Evolutionary conservation across 805 yeast species (phyloP).

Genomic region (Middelhovenomyces tepae): DNA sequence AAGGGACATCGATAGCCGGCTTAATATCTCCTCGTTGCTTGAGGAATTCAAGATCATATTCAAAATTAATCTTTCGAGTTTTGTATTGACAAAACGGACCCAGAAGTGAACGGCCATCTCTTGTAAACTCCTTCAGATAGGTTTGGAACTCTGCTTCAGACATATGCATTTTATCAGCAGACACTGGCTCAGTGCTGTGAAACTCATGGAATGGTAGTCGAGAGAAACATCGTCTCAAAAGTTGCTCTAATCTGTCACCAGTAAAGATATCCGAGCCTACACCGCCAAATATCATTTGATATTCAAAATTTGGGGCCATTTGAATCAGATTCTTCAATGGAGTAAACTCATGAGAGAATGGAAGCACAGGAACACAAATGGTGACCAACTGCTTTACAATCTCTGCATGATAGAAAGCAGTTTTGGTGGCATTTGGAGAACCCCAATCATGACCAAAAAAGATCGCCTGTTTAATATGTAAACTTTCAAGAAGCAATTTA

Average conservation of each 20-base stretch:
- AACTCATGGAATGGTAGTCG: too few relatives aligned
- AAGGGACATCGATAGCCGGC: constrained; percentile 6
- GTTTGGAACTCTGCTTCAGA: constrained; percentile 6
- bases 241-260: background rate
- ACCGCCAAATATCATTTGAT: constrained; percentile 5
- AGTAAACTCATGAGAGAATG: constrained; percentile 2
- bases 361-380: constrained; percentile 5
- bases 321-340: constrained; percentile 4
- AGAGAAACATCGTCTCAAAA: constrained; percentile 4
- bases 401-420: constrained; percentile 5
- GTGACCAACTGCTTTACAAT: constrained; percentile 6
- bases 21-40: constrained; percentile 4
- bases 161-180: background rate
- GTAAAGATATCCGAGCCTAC: constrained; percentile 3
- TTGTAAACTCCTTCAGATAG: constrained; percentile 6
- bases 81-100: constrained; percentile 6
- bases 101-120: constrained; percentile 4
- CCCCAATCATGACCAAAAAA: constrained; percentile 8
- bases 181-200: too few relatives aligned
- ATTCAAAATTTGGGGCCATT: constrained; percentile 3
- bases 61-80: constrained; percentile 6
- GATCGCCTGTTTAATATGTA: constrained; percentile 1
- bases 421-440: constrained; percentile 5
- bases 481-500: constrained; percentile 4
- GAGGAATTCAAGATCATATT: constrained; percentile 7